Evolutionary conservation across 306 rosid genomes (phyloP), one percentile per base, ranked within the genome.

Genomic region (Prunus fruticosa): DNA sequence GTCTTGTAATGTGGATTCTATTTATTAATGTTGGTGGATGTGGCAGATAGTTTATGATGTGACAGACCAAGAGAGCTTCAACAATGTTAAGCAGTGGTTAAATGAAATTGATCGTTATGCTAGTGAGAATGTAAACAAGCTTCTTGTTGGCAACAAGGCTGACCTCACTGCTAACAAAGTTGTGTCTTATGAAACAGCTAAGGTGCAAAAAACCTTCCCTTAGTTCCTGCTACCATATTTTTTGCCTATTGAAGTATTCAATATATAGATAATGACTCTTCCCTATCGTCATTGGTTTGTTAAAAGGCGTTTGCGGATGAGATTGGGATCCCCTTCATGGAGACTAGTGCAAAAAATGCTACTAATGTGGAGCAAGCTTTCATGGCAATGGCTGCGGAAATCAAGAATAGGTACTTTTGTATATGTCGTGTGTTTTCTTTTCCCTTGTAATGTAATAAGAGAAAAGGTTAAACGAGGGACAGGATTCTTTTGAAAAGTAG

Each of bases 381-480:
- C 77, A 84, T 87, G 90, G 82, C 86, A 71, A 87, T 87, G 90
- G 76, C 88, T 69, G 84, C 86, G 49, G 90, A 87, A 41, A 87
- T 87, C 49, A 87, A 84, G 64, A 87, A 74, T 25, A 69, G 90
- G 90, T 81, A 76, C n/a, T 43, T 69, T 18, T 54, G 7, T 64
- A 22, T 18, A 38, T 27, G 27, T 30, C 6, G 5, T 72, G 25
- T 23, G 2, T 16, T 11, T 41, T 38, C 45, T 14, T 15, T 4
- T 14, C 5, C 76, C 43, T 6, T 6, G 23, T 22, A 12, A 3
- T 56, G 5, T 62, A 8, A 20, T 16, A 56, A 34, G 25, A n/a
- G 14, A 54, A 8, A 22, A 38, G 0, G 46, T 14, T 18, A 38
- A 72, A 34, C 4, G 38, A 28, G 30, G n/a, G 13, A 38, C 6